Evolutionary conservation across 164 flowering plant genomes (phyloP).

Genomic region (Liriodendron chinense): DNA sequence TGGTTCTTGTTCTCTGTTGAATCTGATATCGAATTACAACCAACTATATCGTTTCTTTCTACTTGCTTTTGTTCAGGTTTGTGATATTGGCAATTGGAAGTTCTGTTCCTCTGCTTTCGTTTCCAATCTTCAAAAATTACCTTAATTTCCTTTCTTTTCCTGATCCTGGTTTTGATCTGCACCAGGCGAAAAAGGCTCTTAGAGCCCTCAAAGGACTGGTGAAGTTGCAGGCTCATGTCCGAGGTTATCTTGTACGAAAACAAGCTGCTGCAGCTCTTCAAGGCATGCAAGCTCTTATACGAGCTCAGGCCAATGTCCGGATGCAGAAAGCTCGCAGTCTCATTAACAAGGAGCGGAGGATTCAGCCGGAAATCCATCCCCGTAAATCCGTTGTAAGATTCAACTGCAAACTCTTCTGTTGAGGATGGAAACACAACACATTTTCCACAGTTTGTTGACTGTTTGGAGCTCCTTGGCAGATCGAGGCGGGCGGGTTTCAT

Average conservation of each 20-base stretch:
- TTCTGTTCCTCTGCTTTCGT: background rate
- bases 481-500: background rate
- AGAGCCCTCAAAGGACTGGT: slow-evolving; percentile 74
- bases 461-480: background rate
- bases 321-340: slow-evolving; percentile 34
- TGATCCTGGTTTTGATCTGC: background rate
- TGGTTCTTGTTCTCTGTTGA: background rate
- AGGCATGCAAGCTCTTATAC: slow-evolving; percentile 71
- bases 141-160: background rate
- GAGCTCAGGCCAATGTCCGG: slow-evolving; percentile 68
- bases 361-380: slow-evolving; percentile 29
- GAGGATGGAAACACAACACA: background rate
- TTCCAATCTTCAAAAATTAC: background rate
- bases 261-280: slow-evolving; percentile 72
- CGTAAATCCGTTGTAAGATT: slow-evolving; percentile 46
- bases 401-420: background rate
- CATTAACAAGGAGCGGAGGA: slow-evolving; percentile 17
- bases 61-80: background rate
- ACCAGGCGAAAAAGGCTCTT: slow-evolving; percentile 83
- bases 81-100: background rate
- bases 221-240: slow-evolving; percentile 69
- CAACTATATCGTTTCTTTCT: background rate
- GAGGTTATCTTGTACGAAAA: slow-evolving; percentile 74
- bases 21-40: background rate
- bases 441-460: background rate